Evolutionary conservation across 371 early-diverging fungal species (phyloP).

Genomic region (Dichotomocladium elegans): DNA sequence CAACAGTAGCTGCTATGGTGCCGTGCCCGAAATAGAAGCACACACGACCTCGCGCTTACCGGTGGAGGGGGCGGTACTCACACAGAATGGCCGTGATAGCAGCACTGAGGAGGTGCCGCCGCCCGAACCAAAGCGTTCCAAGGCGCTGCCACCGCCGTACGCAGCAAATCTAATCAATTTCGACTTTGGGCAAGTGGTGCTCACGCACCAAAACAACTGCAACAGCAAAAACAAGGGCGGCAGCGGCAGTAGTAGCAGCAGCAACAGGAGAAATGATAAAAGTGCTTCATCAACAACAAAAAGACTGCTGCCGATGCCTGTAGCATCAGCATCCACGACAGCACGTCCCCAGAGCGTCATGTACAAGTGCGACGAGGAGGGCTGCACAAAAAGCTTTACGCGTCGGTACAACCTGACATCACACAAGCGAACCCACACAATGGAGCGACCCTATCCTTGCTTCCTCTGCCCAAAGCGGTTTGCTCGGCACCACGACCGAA

Average conservation of each 20-base stretch:
- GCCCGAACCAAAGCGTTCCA: too few relatives aligned
- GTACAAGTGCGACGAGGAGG: conserved; percentile 16
- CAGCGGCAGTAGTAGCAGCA: background rate
- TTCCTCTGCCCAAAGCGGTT: conserved; percentile 56
- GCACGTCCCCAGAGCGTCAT: background rate
- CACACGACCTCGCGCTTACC: too few relatives aligned
- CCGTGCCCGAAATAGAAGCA: too few relatives aligned
- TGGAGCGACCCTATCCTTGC: conserved; percentile 72
- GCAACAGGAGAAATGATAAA: background rate
- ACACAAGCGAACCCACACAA: conserved; percentile 72
- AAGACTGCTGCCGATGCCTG: background rate
- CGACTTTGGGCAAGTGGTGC: too few relatives aligned
- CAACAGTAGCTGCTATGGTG: too few relatives aligned
- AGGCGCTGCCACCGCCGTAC: too few relatives aligned
- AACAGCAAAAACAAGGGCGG: background rate
- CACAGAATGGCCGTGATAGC: too few relatives aligned
- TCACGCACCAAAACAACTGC: background rate
- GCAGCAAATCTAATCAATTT: conserved; percentile 10
- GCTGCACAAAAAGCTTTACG: conserved; percentile 72
- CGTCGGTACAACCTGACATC: conserved; percentile 81
- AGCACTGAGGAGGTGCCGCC: too few relatives aligned
- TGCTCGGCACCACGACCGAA: conserved; percentile 75
- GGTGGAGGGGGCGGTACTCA: too few relatives aligned
- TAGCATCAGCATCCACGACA: background rate
- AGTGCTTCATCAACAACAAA: background rate